Base-by-base conservation (phyloP, 1,284 basidiomycete species). In the Trichosporon inkin region DNA sequence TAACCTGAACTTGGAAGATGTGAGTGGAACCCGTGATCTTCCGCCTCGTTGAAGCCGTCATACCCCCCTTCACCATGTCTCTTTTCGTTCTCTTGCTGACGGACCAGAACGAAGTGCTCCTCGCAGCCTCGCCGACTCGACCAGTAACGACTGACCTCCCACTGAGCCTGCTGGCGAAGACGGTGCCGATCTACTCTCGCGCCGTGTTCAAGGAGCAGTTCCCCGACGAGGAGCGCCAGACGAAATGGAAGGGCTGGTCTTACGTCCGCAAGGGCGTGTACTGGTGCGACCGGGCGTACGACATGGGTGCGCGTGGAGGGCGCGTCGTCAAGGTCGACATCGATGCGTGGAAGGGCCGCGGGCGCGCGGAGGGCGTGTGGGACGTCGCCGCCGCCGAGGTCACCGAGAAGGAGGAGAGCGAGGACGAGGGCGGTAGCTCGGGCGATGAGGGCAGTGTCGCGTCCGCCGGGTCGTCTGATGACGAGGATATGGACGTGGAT, bases 231-330 rank as follows among this genome's bases (percentile, higher is more conserved):
- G 65, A 65, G 39, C 34, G 67, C 63, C 62, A 68, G 41, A 70
- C 71, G 2, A 53, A 67, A 22, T 68, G 72, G 56, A 73, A 71
- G 54, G 74, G 73, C 2, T 76, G 72, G 67, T 62, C 63, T 10
- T 70, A 70, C 40, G 65, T 71, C 57, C 61, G 66, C 41, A 62
- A 60, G 20, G 70, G 73, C 8, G 71, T 78, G 3, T 77, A 75
- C 62, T 79, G 75, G 71, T 77, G 75, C 55, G 53, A 70, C 32
- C 64, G 71, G 22, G 76, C 77, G 11, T 77, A 73, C 55, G 76
- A 79, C 62, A 77, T 74, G 58, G 68, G 70, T 40, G 75, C 71
- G 6, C 71, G 71, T 40, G 77, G 77, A 13, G 74, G 75, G 2
- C 63, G 67, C 36, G 68, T 68, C 38, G 77, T 70, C 71, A 64